A percentile compares a stretch with the other conserved stretches of the same genome.
Conservation (phyloP, 768 basidiomycete genomes). For the Rhizopogon roseolus region DNA sequence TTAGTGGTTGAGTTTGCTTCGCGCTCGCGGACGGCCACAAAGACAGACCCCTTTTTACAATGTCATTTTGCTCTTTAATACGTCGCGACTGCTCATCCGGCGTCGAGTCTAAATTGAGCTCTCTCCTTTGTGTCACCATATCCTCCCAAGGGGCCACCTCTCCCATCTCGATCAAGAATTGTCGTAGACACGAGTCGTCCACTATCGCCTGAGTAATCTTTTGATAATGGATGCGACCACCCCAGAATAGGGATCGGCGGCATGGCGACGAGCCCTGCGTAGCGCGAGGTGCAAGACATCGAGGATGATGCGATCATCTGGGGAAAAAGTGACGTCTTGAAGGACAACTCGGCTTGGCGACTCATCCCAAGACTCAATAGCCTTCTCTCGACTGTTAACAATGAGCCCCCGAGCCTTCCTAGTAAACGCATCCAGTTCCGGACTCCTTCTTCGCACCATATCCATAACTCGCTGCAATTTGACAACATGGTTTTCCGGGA, state of each 20-base stretch:
- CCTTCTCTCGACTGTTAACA: conserved; percentile 24
- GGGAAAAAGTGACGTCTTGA: conserved; percentile 35
- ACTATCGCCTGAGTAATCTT: conserved; percentile 30
- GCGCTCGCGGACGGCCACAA: background rate
- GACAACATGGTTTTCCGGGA: conserved; percentile 53
- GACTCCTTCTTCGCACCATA: conserved; percentile 40
- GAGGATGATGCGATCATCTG: conserved; percentile 53
- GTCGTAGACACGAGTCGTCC: conserved; percentile 31
- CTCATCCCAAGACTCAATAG: conserved; percentile 24
- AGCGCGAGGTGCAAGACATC: conserved; percentile 54
- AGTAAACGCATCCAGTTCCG: conserved; percentile 44
- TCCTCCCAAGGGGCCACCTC: conserved; percentile 82
- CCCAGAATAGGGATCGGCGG: conserved; percentile 58
- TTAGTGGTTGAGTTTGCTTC: conserved; percentile 32
- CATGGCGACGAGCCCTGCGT: conserved; percentile 40
- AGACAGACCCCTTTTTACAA: conserved; percentile 17
- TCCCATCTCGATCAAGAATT: conserved; percentile 66
- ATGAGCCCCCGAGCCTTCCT: conserved; percentile 44
- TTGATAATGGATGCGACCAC: conserved; percentile 56
- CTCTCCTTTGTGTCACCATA: conserved; percentile 35
- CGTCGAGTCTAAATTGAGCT: conserved; percentile 23
- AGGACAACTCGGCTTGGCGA: conserved; percentile 24
- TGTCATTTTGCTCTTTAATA: conserved; percentile 26
- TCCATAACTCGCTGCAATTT: conserved; percentile 42
- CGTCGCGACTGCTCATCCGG: conserved; percentile 25